A percentile compares a stretch with the other conserved stretches of the same genome.
Evolutionary conservation across 371 early-diverging fungal genomes (phyloP).

Genomic region (Mortierella sp.): DNA sequence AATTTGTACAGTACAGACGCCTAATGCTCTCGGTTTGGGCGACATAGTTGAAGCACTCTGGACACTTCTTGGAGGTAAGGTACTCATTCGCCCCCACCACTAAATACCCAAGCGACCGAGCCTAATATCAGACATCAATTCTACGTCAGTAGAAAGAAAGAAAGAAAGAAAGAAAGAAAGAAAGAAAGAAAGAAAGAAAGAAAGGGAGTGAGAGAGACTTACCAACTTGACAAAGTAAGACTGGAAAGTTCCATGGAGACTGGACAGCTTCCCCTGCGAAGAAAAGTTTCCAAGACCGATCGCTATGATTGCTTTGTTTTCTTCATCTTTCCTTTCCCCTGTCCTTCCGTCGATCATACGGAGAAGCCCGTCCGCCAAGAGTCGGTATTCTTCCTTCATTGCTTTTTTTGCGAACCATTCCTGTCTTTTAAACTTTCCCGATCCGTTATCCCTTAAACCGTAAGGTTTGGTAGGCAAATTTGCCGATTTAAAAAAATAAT

Average conservation of each 20-base stretch:
- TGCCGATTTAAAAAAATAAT: no score
- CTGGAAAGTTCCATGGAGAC: constrained; percentile 17
- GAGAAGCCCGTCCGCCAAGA: constrained; percentile 15
- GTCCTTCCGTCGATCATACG: constrained; percentile 11
- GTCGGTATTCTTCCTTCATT: constrained; percentile 15
- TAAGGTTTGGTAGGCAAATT: no score
- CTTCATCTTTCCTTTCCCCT: constrained; percentile 9
- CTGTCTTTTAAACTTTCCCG: constrained; percentile 16
- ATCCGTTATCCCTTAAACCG: no score
- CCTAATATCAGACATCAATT: no score
- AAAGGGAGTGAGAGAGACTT: neutral
- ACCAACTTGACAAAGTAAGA: constrained; percentile 26
- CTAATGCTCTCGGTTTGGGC: no score
- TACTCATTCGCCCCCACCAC: no score
- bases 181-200: no score
- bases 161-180: neutral
- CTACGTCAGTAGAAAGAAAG: constrained; percentile 6
- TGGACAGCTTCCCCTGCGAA: constrained; percentile 11
- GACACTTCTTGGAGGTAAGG: no score
- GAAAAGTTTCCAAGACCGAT: constrained; percentile 24
- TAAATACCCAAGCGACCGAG: no score
- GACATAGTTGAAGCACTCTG: no score
- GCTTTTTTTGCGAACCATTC: constrained; percentile 21
- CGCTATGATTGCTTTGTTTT: constrained; percentile 25
- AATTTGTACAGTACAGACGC: no score